Percentiles rank a stretch among this genome's conserved stretches.
phyloP scores from a whole-genome alignment of 495 filamentous ascomycete genomes.

The Entonaema liquescens region DNA sequence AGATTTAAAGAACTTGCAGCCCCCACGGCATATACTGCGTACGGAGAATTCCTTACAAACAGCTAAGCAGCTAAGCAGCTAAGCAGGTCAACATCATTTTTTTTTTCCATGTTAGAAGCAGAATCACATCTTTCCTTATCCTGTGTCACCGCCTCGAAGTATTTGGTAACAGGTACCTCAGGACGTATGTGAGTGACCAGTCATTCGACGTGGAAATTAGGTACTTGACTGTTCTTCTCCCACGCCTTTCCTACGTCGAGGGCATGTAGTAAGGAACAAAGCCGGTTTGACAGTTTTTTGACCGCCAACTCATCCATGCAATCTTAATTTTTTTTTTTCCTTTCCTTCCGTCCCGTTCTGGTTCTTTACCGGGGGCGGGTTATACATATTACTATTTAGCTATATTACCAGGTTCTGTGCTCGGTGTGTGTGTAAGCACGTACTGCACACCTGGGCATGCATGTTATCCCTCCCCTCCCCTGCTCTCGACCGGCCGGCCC shows the following conservation, averaged over 20 bases:
- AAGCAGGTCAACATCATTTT: constrained; percentile 7
- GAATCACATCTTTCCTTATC: neutral
- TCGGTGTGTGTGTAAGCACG: constrained; percentile 5
- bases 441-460: neutral
- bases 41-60: neutral
- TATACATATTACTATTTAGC: neutral
- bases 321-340: constrained; percentile 6
- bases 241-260: neutral
- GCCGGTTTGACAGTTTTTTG: constrained; percentile 7
- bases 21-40: neutral
- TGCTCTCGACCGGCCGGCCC: neutral
- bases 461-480: neutral
- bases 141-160: constrained; percentile 29
- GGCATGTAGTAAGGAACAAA: neutral
- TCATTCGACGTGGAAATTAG: constrained; percentile 13
- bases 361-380: neutral
- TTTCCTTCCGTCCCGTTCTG: neutral
- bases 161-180: neutral
- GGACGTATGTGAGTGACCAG: constrained; percentile 11
- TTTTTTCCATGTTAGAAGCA: neutral
- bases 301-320: constrained; percentile 31
- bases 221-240: neutral
- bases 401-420: neutral
- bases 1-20: neutral
- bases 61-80: constrained; percentile 9